A percentile compares a stretch with the other conserved stretches of the same genome.
These are phyloP conservation scores for Penicillium silybi DNA, from an alignment of 495 filamentous ascomycete species.

Conservation along the genomic window DNA sequence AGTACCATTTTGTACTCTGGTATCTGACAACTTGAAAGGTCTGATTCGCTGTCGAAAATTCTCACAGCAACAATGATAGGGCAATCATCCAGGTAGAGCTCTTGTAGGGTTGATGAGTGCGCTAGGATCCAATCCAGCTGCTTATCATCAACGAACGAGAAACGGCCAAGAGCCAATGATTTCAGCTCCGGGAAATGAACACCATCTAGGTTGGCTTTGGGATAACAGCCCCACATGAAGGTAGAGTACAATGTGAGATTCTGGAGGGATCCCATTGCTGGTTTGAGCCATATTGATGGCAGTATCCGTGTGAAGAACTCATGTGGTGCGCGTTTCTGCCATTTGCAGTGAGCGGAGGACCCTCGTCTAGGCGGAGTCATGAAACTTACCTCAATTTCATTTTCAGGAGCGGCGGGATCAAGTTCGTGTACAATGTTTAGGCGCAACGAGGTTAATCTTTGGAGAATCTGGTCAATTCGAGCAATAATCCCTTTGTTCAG, in stretches of 20 bases:
- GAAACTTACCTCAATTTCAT: conserved; percentile 13
- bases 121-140: conserved; percentile 20
- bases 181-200: conserved; percentile 23
- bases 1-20: conserved; percentile 3
- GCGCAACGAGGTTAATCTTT: conserved; percentile 15
- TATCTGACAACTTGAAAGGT: background rate
- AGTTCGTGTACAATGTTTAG: conserved; percentile 16
- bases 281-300: conserved; percentile 22
- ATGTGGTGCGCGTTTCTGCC: background rate
- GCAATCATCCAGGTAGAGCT: conserved; percentile 18
- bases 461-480: background rate
- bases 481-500: conserved; percentile 1
- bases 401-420: conserved; percentile 7
- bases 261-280: conserved; percentile 12
- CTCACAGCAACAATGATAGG: conserved; percentile 5
- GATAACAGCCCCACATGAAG: conserved; percentile 22
- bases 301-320: conserved; percentile 7
- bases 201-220: conserved; percentile 9
- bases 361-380: background rate
- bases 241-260: conserved; percentile 24
- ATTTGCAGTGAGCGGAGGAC: background rate
- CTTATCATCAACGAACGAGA: conserved; percentile 21
- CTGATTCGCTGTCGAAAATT: background rate
- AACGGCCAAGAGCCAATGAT: conserved; percentile 19
- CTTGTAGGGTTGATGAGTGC: conserved; percentile 10